phyloP scores from a whole-genome alignment of 306 rosid genomes.

The Casuarina equisetifolia region DNA sequence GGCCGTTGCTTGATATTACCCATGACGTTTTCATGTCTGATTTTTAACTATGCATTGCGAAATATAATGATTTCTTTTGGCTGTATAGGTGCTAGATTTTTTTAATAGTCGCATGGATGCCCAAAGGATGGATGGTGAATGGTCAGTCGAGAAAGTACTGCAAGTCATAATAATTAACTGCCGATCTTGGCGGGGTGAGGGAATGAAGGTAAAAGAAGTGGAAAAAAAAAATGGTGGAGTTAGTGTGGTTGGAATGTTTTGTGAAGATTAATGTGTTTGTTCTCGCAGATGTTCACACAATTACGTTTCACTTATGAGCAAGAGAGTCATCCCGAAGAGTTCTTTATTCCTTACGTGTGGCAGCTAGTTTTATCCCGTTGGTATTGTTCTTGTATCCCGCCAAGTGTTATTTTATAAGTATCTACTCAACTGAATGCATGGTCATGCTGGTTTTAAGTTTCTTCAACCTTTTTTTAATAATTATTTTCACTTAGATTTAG shows the following conservation, averaged over 20 bases:
- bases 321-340: conserved; percentile 97
- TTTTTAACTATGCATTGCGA: conserved; percentile 1
- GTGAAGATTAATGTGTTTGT: conserved; percentile 11
- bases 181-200: conserved; percentile 98
- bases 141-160: conserved; percentile 91
- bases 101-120: conserved; percentile 98
- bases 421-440: not conserved
- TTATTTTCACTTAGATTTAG: not conserved
- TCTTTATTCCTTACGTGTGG: conserved; percentile 95
- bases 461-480: not conserved
- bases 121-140: conserved; percentile 73
- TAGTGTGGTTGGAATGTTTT: conserved; percentile 13
- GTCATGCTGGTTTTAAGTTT: not conserved
- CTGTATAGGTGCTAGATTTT: conserved; percentile 85
- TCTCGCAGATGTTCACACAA: conserved; percentile 83
- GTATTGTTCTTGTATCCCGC: conserved; percentile 42
- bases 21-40: not conserved
- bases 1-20: conserved; percentile 1
- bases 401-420: not conserved
- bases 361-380: conserved; percentile 87
- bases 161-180: conserved; percentile 84
- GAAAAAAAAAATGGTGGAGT: conserved; percentile 2
- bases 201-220: conserved; percentile 75
- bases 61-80: conserved; percentile 19
- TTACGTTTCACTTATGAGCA: conserved; percentile 97